phyloP scores from a whole-genome alignment of 371 early-diverging fungal genomes.

The Apophysomyces ossiformis region DNA sequence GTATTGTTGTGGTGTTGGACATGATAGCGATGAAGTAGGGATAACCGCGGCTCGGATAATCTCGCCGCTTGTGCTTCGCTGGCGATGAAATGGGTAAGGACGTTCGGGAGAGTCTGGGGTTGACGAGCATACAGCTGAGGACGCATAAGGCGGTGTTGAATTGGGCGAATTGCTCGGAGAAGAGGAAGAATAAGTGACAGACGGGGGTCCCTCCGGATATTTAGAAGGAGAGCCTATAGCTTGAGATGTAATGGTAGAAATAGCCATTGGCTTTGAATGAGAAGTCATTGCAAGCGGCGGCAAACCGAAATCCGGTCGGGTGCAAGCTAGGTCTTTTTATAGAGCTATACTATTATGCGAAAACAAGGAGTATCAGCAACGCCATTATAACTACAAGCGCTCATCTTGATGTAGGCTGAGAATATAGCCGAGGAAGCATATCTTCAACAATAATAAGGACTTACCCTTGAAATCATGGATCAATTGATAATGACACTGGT shows the following conservation, averaged over 20 bases:
- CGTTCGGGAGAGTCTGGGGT: background rate
- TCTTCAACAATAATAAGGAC: background rate
- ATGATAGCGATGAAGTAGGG: background rate
- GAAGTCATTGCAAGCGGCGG: background rate
- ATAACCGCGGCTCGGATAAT: background rate
- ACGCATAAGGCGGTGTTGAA: background rate
- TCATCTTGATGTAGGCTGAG: background rate
- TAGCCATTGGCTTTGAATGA: slow-evolving; percentile 7
- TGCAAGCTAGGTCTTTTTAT: background rate
- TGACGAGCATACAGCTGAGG: background rate
- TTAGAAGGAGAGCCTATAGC: background rate
- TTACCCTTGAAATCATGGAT: background rate
- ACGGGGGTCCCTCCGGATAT: background rate
- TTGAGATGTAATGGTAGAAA: slow-evolving; percentile 7
- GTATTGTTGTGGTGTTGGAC: slow-evolving; percentile 1
- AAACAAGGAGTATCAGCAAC: slow-evolving; percentile 6
- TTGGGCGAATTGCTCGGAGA: background rate
- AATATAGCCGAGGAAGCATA: slow-evolving; percentile 1
- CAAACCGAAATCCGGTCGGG: background rate
- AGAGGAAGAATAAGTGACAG: background rate
- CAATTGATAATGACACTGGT: slow-evolving; percentile 5
- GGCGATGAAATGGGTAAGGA: background rate
- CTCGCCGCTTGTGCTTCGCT: background rate
- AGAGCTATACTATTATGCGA: background rate
- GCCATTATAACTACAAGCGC: background rate